Evolutionary conservation across 2,329 filamentous ascomycete genomes (phyloP), one percentile per base, ranked within the genome.

Genomic region (Mariannaea elegans): DNA sequence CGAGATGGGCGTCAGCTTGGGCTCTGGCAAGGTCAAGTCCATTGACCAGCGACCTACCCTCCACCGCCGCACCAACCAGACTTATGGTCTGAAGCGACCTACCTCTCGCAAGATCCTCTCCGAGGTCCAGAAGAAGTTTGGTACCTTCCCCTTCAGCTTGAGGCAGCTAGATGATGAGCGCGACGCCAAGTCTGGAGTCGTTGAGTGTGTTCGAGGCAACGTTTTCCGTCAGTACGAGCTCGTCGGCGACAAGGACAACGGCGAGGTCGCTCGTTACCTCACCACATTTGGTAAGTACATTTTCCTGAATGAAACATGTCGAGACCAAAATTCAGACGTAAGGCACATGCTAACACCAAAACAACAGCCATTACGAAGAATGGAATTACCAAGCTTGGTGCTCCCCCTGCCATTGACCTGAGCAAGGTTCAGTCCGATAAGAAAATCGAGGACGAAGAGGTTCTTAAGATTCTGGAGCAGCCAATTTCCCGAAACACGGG

Each of bases 201-300:
- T 98, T 59, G 95, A 99, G 82, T 97, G 94, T 79, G 94, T 98
- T 56, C 91, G 95, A 72, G 89, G 90, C 72, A 93, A 93, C 73
- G 92, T 98, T 58, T 88, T 99, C 78, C 90, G 95, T 71, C 92
- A 96, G 80, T 99, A 99, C 78, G 95, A 99, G 80, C 89, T 97
- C 55, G 91, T 96, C 64, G 94, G 93, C 64, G 94, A 98, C 76
- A 94, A 97, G 81, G 94, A 98, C 76, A 88, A 86, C 67, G 85
- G 91, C 65, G 86, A 93, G 39, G 94, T 98, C 60, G 93, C 90
- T 65, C 88, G 95, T 73, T 84, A 97, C 50, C 87, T 98, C 80
- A 96, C 91, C 63, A 99, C 95, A 23, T 83, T 98, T 78, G 93
- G 94, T 97, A 87, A 83, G 92, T 86, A 59, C n/a, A 39, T 46